Evolutionary conservation across 2,329 filamentous ascomycete species (phyloP), one percentile per base, ranked within the genome.

Genomic region (Didymella exigua): DNA sequence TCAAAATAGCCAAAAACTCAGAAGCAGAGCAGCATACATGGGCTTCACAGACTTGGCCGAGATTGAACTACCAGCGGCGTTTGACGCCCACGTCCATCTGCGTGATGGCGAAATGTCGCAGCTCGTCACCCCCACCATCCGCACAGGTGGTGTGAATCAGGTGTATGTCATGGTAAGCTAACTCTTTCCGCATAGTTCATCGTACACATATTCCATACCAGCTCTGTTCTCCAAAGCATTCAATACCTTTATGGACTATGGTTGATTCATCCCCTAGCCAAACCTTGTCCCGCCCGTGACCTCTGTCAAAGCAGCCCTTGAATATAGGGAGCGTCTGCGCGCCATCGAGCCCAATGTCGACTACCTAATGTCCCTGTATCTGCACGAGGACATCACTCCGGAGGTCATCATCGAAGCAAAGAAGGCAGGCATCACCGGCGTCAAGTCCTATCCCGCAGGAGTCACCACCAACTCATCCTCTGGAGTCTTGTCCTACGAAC

Each of bases 341-440:
- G 68, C 69, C 13, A 72, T 83, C 21, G 80, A 78, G 59, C 79
- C 79, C 1, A 74, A 78, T 52, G 79, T 82, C 48, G 76, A 75
- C 19, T 82, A 79, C 60, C 75, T 82, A 55, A 81, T 82, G 79
- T 80, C 78, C 8, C 71, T 82, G 5, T 82, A 82, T 59, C 71
- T 82, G 5, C 80, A 82, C 59, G 76, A 78, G 14, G 72, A 74
- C 47, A 79, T 81, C 58, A 80, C 76, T 1, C 77, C 78, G 2
- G 78, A 77, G 27, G 79, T 77, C 10, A 90, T 96, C 65, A 82
- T 82, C 44, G 83, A 91, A 66, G 91, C 92, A 37, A 88, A 88
- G 59, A 80, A 82, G 49, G 85, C 87, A 2, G 91, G 91, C 6
- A 85, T 96, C 65, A 79, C 78, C 21, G 89, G 89, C 27, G 85